Conservation (phyloP, 2,329 filamentous ascomycete genomes). For the Calonectria multiphialidica region DNA sequence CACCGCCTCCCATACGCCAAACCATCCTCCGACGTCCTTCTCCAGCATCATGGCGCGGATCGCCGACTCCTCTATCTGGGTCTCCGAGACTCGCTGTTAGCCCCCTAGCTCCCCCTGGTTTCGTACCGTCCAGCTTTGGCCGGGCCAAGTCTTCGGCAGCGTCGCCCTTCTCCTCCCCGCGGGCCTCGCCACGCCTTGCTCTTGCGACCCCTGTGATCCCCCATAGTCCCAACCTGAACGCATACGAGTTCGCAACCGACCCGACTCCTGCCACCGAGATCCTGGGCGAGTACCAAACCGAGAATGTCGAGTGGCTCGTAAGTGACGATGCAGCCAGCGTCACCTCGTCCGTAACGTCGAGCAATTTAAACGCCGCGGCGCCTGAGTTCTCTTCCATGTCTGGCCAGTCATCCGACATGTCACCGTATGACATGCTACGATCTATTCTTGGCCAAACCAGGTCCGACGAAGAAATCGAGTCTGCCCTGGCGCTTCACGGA, state of each 20-base stretch:
- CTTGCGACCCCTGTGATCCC: conserved; percentile 92
- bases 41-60: conserved; percentile 91
- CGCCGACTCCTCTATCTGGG: conserved; percentile 83
- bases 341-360: conserved; percentile 79
- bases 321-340: conserved; percentile 87
- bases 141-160: conserved; percentile 83
- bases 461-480: conserved; percentile 94
- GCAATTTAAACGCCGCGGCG: conserved; percentile 81
- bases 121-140: conserved; percentile 80
- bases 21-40: conserved; percentile 91
- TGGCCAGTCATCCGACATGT: conserved; percentile 87
- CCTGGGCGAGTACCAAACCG: conserved; percentile 90
- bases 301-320: conserved; percentile 97
- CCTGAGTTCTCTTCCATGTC: conserved; percentile 78
- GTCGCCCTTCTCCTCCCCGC: conserved; percentile 93
- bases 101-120: conserved; percentile 86
- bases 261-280: conserved; percentile 84
- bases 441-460: conserved; percentile 92
- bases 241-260: conserved; percentile 93
- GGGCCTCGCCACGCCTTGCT: conserved; percentile 90
- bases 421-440: conserved; percentile 95
- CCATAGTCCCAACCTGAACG: conserved; percentile 92
- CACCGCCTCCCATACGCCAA: conserved; percentile 87
- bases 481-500: conserved; percentile 87
- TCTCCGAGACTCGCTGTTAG: conserved; percentile 86